Evolutionary conservation across 768 basidiomycete genomes (phyloP).

Genomic region (Boletus eberwhitei): DNA sequence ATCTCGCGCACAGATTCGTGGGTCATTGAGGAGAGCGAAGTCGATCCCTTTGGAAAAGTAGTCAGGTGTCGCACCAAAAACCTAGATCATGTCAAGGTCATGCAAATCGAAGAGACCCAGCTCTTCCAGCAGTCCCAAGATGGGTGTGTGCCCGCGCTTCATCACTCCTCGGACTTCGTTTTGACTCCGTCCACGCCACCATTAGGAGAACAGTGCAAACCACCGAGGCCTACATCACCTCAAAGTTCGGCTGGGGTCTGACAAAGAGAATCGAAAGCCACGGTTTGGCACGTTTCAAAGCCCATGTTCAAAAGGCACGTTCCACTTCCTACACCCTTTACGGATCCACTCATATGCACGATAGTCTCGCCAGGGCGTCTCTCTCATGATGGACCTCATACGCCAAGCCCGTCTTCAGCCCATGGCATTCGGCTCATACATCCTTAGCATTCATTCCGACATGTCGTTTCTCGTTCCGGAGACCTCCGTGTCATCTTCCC

Average conservation of each 20-base stretch:
- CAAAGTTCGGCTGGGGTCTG: conserved; percentile 87
- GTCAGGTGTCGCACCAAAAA: conserved; percentile 83
- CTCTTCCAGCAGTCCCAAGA: conserved; percentile 64
- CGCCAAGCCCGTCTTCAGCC: conserved; percentile 71
- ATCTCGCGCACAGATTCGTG: conserved; percentile 85
- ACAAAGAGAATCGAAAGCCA: conserved; percentile 85
- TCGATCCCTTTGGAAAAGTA: conserved; percentile 76
- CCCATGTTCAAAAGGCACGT: conserved; percentile 79
- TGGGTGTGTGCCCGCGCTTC: conserved; percentile 50
- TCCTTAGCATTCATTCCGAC: conserved; percentile 33
- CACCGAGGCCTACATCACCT: conserved; percentile 84
- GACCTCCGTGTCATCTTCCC: conserved; percentile 12
- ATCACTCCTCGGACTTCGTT: neutral
- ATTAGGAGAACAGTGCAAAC: conserved; percentile 75
- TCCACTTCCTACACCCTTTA: neutral
- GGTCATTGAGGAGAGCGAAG: conserved; percentile 94
- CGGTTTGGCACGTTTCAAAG: conserved; percentile 80
- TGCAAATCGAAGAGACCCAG: conserved; percentile 87
- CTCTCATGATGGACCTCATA: conserved; percentile 72
- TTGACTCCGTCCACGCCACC: conserved; percentile 2
- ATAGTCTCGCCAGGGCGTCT: conserved; percentile 85
- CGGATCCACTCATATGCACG: neutral
- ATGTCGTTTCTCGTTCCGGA: conserved; percentile 28
- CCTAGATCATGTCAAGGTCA: conserved; percentile 89
- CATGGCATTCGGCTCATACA: conserved; percentile 41